A percentile compares a stretch with the other conserved stretches of the same genome.
Evolutionary conservation across 2,329 filamentous ascomycete species (phyloP).

Genomic region (Ascochyta lentis): DNA sequence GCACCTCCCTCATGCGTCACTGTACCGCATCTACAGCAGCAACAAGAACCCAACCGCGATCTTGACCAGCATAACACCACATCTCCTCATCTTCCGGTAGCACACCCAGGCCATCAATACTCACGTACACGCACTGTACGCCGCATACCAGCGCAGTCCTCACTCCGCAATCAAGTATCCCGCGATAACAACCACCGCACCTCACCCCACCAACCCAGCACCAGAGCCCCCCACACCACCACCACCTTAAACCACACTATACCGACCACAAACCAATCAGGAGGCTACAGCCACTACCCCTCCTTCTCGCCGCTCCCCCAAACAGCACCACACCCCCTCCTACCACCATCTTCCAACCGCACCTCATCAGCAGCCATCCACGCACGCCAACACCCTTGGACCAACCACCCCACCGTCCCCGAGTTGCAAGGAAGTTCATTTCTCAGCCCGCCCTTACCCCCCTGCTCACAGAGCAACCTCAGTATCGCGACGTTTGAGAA

Average conservation of each 20-base stretch:
- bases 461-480: neutral
- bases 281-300: neutral
- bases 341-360: neutral
- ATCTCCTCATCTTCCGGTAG: neutral
- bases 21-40: neutral
- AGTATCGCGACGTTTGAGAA: constrained; percentile 1
- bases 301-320: neutral
- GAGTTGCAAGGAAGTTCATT: neutral
- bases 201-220: neutral
- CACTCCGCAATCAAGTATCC: neutral
- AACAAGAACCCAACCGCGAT: neutral
- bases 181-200: neutral
- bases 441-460: neutral
- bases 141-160: neutral
- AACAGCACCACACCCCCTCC: neutral
- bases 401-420: neutral
- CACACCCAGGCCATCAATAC: neutral
- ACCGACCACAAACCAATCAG: neutral
- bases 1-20: neutral
- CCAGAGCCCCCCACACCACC: neutral
- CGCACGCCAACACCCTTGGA: neutral
- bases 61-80: neutral
- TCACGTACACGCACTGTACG: neutral
- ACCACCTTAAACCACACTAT: neutral
- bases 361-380: neutral